phyloP scores from a whole-genome alignment of 345 rosid species.

The Populus deltoides region DNA sequence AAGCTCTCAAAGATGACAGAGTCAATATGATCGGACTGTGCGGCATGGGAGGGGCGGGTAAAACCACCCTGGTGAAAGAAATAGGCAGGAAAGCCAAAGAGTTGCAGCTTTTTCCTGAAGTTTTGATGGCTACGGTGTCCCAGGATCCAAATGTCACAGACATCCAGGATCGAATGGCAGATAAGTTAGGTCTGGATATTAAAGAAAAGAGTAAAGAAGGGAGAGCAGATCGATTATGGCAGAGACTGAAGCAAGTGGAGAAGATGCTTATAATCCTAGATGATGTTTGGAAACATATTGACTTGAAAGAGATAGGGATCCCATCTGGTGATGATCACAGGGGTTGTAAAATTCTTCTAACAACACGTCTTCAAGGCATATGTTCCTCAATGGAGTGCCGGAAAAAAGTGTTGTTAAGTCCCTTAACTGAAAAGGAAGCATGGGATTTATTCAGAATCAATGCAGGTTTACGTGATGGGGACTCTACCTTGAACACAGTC shows the following conservation, averaged over 20 bases:
- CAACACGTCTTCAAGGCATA: background rate
- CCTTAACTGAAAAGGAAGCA: background rate
- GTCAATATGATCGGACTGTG: conserved; percentile 13
- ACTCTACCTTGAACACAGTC: background rate
- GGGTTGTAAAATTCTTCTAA: background rate
- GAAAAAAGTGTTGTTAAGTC: background rate
- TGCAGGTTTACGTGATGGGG: background rate
- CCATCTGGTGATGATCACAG: background rate
- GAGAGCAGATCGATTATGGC: background rate
- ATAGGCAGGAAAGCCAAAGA: background rate
- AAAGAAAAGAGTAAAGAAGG: background rate
- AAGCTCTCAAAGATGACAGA: background rate
- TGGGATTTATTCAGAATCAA: conserved; percentile 2
- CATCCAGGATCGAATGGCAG: background rate
- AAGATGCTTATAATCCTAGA: conserved; percentile 14
- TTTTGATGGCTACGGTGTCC: background rate
- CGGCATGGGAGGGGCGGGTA: background rate
- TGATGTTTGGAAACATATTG: conserved; percentile 9
- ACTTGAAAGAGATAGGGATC: background rate
- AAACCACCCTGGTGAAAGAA: conserved; percentile 15
- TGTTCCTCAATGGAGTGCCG: background rate
- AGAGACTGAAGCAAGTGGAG: background rate
- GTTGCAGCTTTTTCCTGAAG: background rate
- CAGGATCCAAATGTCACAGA: background rate
- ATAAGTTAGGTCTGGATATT: background rate